These are phyloP conservation scores for Pseudognaphalium luteoalbum DNA, from an alignment of 129 eudicot genomes.

Conservation along the genomic window DNA sequence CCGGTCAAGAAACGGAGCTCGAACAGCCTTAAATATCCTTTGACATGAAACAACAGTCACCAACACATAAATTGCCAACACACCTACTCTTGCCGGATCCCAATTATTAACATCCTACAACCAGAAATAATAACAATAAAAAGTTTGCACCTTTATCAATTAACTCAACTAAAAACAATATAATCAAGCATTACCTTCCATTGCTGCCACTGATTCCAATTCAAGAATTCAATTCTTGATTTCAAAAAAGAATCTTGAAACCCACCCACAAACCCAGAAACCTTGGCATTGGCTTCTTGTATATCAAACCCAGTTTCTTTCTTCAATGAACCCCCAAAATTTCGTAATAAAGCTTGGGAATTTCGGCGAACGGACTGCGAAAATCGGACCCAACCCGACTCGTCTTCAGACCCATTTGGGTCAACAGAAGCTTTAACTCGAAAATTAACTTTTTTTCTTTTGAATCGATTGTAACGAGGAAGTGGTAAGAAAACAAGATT, in stretches of 20 bases:
- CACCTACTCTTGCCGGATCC: conserved; percentile 76
- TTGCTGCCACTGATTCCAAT: conserved; percentile 63
- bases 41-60: conserved; percentile 51
- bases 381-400: conserved; percentile 49
- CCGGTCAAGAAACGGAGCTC: conserved; percentile 67
- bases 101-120: conserved; percentile 71
- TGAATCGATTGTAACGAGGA: conserved; percentile 25
- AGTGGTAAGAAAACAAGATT: conserved; percentile 18
- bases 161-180: neutral
- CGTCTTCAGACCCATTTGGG: conserved; percentile 40
- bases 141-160: neutral
- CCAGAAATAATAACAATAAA: neutral
- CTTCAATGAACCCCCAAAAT: conserved; percentile 64
- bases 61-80: conserved; percentile 53
- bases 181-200: conserved; percentile 62
- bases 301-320: conserved; percentile 73
- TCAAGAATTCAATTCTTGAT: conserved; percentile 39
- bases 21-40: conserved; percentile 50
- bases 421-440: conserved; percentile 47
- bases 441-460: conserved; percentile 30
- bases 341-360: conserved; percentile 41
- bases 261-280: conserved; percentile 38
- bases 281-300: conserved; percentile 38
- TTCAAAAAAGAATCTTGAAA: conserved; percentile 31
- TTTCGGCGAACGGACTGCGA: conserved; percentile 51